Base-by-base conservation (phyloP, 768 basidiomycete species). In the Agrocybe praecox region DNA sequence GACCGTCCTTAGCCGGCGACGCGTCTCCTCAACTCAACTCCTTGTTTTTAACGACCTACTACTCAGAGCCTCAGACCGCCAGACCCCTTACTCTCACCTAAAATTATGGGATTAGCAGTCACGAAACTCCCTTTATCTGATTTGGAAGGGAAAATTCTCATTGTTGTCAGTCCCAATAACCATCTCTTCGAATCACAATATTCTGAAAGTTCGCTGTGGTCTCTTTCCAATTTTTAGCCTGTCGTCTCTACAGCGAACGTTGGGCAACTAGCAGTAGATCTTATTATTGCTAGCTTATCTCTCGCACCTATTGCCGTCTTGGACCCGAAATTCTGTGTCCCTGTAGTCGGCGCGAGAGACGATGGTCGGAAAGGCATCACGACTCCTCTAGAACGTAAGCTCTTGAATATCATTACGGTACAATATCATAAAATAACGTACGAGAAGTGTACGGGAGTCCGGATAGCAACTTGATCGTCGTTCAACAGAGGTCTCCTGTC, bases 211-310 rank as follows among this genome's bases (percentile, higher is more conserved):
- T 24, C 0, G 21, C 34, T 43, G 11, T 34, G 12, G 26, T 40
- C 34, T 57, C 62, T 56, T 62, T 59, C 52, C 46, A 45, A 43
- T 21, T 36, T 50, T 22, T 59, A 84, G 82, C 91, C 92, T 32
- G 66, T 92, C 44, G 89, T 94, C 11, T 92, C 92, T 6, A 83
- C 84, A 11, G 92, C 89, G 47, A 94, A 94, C 72, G 81, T 94
- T 43, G 78, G 85, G n/a, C 92, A 94, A 65, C 78, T 94, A 12
- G 83, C 90, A 0, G 84, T 75, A 10, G 92, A 94, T 70, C 72
- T 94, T 17, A 72, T 94, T 58, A 86, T 92, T 59, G 70, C 87
- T 5, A 86, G 88, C 1, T 75, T 91, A 46, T 76, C 76, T 26
- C 77, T 94, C 19, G 69, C 74, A 50, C 76, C 80, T 46, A 71